Evolutionary conservation across 495 filamentous ascomycete species (phyloP).

Genomic region (Bathelium albidoporum): DNA sequence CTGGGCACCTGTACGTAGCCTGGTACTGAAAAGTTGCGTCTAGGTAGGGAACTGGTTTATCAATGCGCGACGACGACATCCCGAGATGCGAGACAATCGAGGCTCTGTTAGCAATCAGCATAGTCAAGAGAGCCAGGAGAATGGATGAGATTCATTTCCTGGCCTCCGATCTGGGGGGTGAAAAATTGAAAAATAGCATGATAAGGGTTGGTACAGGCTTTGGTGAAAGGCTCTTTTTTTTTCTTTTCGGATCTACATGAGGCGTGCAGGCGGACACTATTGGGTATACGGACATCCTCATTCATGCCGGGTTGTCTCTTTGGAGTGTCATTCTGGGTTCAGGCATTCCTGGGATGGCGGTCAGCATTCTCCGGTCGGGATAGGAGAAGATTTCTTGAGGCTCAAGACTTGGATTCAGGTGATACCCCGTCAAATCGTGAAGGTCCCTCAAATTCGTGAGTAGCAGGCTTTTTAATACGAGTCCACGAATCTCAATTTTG

Average conservation of each 20-base stretch:
- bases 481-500: neutral
- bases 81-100: neutral
- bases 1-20: neutral
- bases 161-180: too few species aligned
- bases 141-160: neutral
- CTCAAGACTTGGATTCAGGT: neutral
- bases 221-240: too few species aligned
- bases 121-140: neutral
- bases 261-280: too few species aligned
- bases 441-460: neutral
- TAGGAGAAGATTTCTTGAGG: too few species aligned
- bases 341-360: neutral
- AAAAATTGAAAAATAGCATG: neutral
- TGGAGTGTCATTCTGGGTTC: too few species aligned
- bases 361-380: neutral
- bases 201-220: neutral
- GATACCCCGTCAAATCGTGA: neutral
- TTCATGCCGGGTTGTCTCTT: too few species aligned
- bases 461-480: neutral
- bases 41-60: slow-evolving; percentile 96
- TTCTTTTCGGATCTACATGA: too few species aligned
- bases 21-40: neutral
- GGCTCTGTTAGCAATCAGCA: neutral
- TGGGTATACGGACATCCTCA: too few species aligned
- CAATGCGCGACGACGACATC: slow-evolving; percentile 61